Percentiles rank a stretch among this genome's conserved stretches.
phyloP scores from a whole-genome alignment of 2,329 filamentous ascomycete species.

The Stagonosporopsis chrysanthemi region DNA sequence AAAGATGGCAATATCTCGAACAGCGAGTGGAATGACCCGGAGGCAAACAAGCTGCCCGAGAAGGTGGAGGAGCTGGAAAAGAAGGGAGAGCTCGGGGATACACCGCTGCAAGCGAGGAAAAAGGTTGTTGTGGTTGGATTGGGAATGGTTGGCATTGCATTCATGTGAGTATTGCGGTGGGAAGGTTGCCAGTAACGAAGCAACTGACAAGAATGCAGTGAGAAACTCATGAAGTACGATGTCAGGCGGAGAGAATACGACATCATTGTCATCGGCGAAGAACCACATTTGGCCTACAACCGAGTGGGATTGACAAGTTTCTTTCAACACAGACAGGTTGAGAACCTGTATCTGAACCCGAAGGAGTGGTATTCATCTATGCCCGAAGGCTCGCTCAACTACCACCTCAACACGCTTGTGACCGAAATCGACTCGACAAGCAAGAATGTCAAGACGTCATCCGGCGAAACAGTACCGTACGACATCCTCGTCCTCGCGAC shows the following conservation, averaged over 20 bases:
- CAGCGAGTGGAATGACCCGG: conserved; percentile 55
- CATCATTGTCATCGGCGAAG: conserved; percentile 85
- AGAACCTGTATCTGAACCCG: conserved; percentile 88
- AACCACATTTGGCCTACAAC: conserved; percentile 88
- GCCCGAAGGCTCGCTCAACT: conserved; percentile 72
- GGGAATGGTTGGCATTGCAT: conserved; percentile 90
- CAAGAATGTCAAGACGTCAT: conserved; percentile 74
- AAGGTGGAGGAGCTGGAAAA: conserved; percentile 47
- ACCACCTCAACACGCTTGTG: conserved; percentile 77
- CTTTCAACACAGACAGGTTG: conserved; percentile 84
- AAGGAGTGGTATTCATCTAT: conserved; percentile 79
- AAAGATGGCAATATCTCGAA: conserved; percentile 52
- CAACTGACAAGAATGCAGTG: conserved; percentile 59
- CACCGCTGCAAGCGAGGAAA: conserved; percentile 56
- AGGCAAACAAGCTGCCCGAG: conserved; percentile 56
- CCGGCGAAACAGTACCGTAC: conserved; percentile 74
- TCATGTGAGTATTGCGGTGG: conserved; percentile 70
- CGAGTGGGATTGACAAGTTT: conserved; percentile 88
- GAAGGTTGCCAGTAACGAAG: neutral
- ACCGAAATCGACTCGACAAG: conserved; percentile 68
- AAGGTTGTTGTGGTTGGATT: conserved; percentile 83
- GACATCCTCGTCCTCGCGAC: conserved; percentile 85
- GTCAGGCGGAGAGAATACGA: conserved; percentile 77
- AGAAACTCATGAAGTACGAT: conserved; percentile 88
- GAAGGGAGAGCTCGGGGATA: conserved; percentile 39